Evolutionary conservation across 2,329 filamentous ascomycete genomes (phyloP).

Genomic region (Colletotrichum destructivum): DNA sequence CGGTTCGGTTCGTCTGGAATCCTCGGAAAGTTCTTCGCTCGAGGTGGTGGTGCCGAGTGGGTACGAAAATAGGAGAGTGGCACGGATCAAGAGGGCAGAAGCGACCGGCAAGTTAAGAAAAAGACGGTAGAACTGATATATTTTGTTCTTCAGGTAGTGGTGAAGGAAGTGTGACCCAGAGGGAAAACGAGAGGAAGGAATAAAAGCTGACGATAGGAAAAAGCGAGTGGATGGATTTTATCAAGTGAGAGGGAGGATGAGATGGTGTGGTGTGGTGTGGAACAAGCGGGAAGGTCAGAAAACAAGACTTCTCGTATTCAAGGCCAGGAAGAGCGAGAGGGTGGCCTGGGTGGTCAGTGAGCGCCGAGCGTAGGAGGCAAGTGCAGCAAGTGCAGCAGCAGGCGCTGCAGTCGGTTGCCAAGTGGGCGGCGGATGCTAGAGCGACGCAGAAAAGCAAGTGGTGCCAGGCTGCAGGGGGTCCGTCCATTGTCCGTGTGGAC

Average conservation of each 20-base stretch:
- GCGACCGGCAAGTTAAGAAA: constrained; percentile 17
- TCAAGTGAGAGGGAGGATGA: constrained; percentile 27
- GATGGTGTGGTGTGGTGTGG: constrained; percentile 18
- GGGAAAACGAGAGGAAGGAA: constrained; percentile 10
- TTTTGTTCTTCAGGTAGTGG: neutral
- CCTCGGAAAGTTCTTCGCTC: constrained; percentile 23
- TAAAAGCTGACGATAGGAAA: constrained; percentile 9
- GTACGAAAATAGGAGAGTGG: constrained; percentile 26
- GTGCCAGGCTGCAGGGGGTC: constrained; percentile 12
- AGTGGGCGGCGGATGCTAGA: constrained; percentile 3
- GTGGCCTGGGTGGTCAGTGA: constrained; percentile 21
- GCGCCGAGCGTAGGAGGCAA: neutral
- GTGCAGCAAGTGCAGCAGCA: neutral
- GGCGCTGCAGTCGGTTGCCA: constrained; percentile 11
- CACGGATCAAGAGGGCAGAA: constrained; percentile 15
- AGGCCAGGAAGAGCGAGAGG: constrained; percentile 14
- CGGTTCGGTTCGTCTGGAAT: constrained; percentile 35
- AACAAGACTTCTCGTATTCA: constrained; percentile 39
- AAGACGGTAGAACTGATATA: neutral
- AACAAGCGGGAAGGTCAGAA: constrained; percentile 33
- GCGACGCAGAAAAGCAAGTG: neutral
- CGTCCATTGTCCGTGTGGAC: constrained; percentile 32
- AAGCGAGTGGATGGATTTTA: constrained; percentile 34
- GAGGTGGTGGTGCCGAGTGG: constrained; percentile 26
- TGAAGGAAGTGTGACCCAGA: neutral